These are phyloP conservation scores for Leccinum solheimii DNA, from an alignment of 1,284 basidiomycete species.

Conservation along the genomic window DNA sequence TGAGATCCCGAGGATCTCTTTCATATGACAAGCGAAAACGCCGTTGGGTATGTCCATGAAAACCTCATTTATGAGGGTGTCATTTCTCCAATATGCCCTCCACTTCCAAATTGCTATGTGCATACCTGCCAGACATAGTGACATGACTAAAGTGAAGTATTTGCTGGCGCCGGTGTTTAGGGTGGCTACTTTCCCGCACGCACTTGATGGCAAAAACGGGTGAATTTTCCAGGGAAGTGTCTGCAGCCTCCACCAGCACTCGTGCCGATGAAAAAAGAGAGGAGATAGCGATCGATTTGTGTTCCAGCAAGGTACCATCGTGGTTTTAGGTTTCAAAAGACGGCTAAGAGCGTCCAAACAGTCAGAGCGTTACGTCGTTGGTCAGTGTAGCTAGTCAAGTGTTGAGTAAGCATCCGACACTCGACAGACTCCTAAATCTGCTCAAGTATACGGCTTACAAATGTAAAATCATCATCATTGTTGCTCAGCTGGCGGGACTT, in stretches of 20 bases:
- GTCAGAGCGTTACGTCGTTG: too few relatives aligned
- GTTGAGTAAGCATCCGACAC: too few relatives aligned
- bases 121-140: not conserved
- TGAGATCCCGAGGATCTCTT: not conserved
- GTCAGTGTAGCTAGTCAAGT: too few relatives aligned
- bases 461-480: too few relatives aligned
- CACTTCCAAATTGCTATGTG: not conserved
- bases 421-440: too few relatives aligned
- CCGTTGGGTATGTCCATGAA: not conserved
- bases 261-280: not conserved
- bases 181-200: not conserved
- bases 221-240: not conserved
- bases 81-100: not conserved
- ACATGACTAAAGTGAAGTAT: too few relatives aligned
- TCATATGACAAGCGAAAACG: not conserved
- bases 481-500: too few relatives aligned
- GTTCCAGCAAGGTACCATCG: not conserved
- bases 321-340: not conserved
- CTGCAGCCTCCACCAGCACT: not conserved
- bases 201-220: not conserved
- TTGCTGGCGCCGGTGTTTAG: not conserved
- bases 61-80: not conserved
- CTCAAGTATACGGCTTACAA: too few relatives aligned
- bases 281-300: not conserved
- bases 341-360: constrained; percentile 43